These are phyloP conservation scores for Lodderomyces elongisporus DNA, from an alignment of 1,139 yeast species.

Conservation along the genomic window DNA sequence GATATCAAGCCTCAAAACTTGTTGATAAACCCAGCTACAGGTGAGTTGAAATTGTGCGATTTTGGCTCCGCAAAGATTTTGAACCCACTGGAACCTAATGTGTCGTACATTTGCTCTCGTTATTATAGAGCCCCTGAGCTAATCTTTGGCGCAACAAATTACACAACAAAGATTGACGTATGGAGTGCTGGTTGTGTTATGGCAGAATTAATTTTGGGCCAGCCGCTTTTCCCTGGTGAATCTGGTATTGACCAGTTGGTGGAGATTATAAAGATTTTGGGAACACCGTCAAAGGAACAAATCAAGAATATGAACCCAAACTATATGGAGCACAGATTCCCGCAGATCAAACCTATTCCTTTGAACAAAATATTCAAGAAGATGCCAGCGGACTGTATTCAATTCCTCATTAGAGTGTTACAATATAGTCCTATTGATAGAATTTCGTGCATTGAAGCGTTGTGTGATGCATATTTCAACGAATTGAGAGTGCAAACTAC, in stretches of 20 bases:
- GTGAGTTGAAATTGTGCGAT: constrained; percentile 87
- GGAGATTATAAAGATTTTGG: constrained; percentile 90
- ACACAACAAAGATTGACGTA: constrained; percentile 94
- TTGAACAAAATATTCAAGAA: constrained; percentile 76
- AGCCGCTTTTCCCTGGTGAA: constrained; percentile 96
- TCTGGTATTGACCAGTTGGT: constrained; percentile 96
- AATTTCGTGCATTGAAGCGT: constrained; percentile 62
- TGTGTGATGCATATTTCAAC: constrained; percentile 71
- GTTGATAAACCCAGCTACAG: constrained; percentile 78
- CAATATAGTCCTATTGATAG: constrained; percentile 76
- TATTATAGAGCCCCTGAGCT: constrained; percentile 94
- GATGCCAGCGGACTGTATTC: constrained; percentile 55
- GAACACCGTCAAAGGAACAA: constrained; percentile 92
- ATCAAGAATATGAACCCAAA: constrained; percentile 94
- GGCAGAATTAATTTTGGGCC: constrained; percentile 94
- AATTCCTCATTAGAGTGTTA: constrained; percentile 53
- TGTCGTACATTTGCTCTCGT: constrained; percentile 91
- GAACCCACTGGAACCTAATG: constrained; percentile 88
- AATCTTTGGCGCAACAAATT: constrained; percentile 85
- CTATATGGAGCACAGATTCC: constrained; percentile 96
- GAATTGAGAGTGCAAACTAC: constrained; percentile 58
- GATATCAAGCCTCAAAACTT: constrained; percentile 96
- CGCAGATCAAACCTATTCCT: constrained; percentile 93
- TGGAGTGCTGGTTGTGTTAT: constrained; percentile 99
- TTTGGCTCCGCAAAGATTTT: constrained; percentile 97